Percentiles rank a stretch among this genome's conserved stretches.
These are phyloP conservation scores for Tolypocladium ophioglossoides DNA, from an alignment of 2,329 filamentous ascomycete species.

Conservation along the genomic window DNA sequence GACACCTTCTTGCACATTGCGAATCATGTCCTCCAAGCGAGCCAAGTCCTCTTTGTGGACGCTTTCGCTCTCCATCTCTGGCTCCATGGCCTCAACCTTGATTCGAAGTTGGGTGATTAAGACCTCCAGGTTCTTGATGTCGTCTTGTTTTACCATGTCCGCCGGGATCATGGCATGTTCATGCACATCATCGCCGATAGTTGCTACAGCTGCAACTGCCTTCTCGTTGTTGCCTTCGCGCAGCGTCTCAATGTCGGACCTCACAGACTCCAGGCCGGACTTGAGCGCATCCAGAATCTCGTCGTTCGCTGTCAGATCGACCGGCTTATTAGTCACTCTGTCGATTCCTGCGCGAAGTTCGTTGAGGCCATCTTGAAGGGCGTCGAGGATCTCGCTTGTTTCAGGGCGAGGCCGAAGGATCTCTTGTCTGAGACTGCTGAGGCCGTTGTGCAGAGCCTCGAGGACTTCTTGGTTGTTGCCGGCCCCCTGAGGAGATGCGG, in stretches of 20 bases:
- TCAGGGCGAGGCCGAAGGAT: constrained; percentile 57
- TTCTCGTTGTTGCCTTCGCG: constrained; percentile 45
- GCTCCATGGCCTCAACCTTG: constrained; percentile 58
- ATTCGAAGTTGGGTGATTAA: constrained; percentile 72
- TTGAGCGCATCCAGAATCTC: constrained; percentile 85
- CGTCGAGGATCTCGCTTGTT: constrained; percentile 80
- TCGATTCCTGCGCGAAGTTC: constrained; percentile 71
- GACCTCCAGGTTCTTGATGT: constrained; percentile 77
- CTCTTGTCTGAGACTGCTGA: constrained; percentile 66
- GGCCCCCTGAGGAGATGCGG: constrained; percentile 36
- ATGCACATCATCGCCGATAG: constrained; percentile 10
- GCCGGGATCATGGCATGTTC: constrained; percentile 23
- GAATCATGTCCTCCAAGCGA: constrained; percentile 42
- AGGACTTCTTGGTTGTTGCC: constrained; percentile 54
- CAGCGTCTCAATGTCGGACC: constrained; percentile 67
- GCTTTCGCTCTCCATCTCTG: constrained; percentile 16
- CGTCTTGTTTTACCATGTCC: constrained; percentile 52
- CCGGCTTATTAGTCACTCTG: constrained; percentile 63
- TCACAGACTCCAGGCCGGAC: constrained; percentile 65
- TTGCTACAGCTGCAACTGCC: constrained; percentile 46
- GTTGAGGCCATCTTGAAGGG: constrained; percentile 78
- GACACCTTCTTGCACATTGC: constrained; percentile 36
- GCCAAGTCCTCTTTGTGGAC: constrained; percentile 43
- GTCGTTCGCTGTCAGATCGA: constrained; percentile 74
- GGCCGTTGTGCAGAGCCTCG: constrained; percentile 57